A percentile compares a stretch with the other conserved stretches of the same genome.
These are phyloP conservation scores for Suillus decipiens DNA, from an alignment of 768 basidiomycete genomes.

Conservation along the genomic window DNA sequence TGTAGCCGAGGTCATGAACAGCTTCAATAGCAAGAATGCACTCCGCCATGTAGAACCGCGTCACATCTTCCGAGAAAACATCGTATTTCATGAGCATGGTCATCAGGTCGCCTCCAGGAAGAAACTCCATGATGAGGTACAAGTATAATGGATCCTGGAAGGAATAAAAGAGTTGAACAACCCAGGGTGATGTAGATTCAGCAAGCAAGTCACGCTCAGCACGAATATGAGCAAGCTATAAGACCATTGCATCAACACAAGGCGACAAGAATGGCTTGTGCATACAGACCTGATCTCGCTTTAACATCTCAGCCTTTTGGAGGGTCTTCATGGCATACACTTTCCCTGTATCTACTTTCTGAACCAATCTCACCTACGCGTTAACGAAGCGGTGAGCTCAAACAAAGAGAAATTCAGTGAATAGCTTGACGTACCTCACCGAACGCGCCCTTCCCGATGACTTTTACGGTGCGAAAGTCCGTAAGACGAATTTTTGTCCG, in stretches of 20 bases:
- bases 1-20: slow-evolving; percentile 97
- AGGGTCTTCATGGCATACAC: slow-evolving; percentile 99
- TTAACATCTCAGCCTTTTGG: slow-evolving; percentile 98
- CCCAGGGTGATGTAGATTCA: slow-evolving; percentile 96
- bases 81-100: slow-evolving; percentile 99
- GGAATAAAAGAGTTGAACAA: slow-evolving; percentile 96
- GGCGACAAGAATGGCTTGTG: not conserved
- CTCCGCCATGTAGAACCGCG: slow-evolving; percentile 98
- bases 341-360: slow-evolving; percentile 96
- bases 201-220: slow-evolving; percentile 96
- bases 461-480: slow-evolving; percentile 96
- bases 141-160: slow-evolving; percentile 97
- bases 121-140: slow-evolving; percentile 96
- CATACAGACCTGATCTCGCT: slow-evolving; percentile 87
- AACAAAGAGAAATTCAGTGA: not conserved
- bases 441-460: slow-evolving; percentile 98
- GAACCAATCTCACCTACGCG: slow-evolving; percentile 84
- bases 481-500: slow-evolving; percentile 91
- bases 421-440: slow-evolving; percentile 69
- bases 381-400: slow-evolving; percentile 14
- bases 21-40: slow-evolving; percentile 98
- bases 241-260: slow-evolving; percentile 11
- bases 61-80: slow-evolving; percentile 97
- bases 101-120: slow-evolving; percentile 96
- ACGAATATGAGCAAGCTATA: slow-evolving; percentile 92